Base-by-base conservation (phyloP, 805 yeast genomes). In the Phaffomyces antillensis region DNA sequence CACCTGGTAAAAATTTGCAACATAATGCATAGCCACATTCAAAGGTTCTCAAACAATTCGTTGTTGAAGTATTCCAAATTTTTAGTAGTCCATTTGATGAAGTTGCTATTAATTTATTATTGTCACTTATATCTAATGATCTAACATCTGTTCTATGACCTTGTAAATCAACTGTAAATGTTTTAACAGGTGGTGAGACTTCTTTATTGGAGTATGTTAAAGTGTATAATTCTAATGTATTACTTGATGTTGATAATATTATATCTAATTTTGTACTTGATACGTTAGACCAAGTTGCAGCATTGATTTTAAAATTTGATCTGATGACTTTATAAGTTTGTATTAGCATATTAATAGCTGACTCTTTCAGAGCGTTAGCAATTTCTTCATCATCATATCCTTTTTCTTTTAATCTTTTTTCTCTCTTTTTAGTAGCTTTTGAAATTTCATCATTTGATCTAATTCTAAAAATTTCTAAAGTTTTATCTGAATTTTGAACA, bases 101-200 rank as follows among this genome's bases (percentile, higher is more conserved):
- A 2, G 96, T 83, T 3, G 89, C 95, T 36, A 91, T 67, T 46
- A 93, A 67, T 60, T 79, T 79, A 61, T 82, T 79, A 65, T 91
- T 96, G 44, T 80, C 77, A 45, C 95, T 84, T 32, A 93, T 71
- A 53, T 88, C 90, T 59, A 87, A 68, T 5, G 95, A 75, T 55
- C 99, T 75, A 25, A 91, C 74, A 63, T 93, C 99, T 3, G 88
- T 79, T 60, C 97, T 78, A 63, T 90, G 97, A 18, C 99, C 99
- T 43, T 77, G 74, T 36, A 79, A 64, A 41, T 89, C 96, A 20
- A 93, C 70, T 3, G 81, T 64, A 54, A 76, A 76, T 37, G 71
- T 65, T 51, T 75, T 80, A 4, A 61, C 65, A 1, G 81, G 64
- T 5, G 67, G 56, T 0, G 73, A 65, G 33, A 73, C 71, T 48